Evolutionary conservation across 2,329 filamentous ascomycete genomes (phyloP), one percentile per base, ranked within the genome.

Genomic region (Whalleya microplaca): DNA sequence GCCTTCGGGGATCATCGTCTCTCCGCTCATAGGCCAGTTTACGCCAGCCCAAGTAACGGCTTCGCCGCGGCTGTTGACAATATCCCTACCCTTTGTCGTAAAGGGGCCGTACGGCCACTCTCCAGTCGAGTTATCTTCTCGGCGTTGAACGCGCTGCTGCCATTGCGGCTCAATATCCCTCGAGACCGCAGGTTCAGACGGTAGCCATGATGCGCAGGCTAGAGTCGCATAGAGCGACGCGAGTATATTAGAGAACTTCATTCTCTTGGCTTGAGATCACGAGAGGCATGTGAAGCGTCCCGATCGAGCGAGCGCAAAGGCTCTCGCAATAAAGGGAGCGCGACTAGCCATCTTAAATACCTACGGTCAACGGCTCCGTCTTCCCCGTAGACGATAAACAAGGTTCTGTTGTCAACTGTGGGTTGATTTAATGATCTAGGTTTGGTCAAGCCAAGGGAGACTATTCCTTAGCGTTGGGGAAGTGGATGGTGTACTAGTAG

Each of bases 1-100:
- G 9, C 81, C 82, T 65, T 84, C 82, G 0, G 81, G 81, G 1
- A 84, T 73, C 81, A 84, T 84, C 2, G 79, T 77, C 52, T 83
- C 81, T 21, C 69, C 68, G 40, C 66, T 75, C 67, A 75, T 69
- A 5, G 72, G 69, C 73, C 72, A 72, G 51, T 73, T 73, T 4
- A 73, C 68, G 5, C 74, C 70, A 1, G 73, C 73, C 69, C 71
- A 75, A 18, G 69, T 73, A 7, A 76, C 51, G 5, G 67, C 66
- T 1, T 75, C 72, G 21, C 71, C 72, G 2, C 70, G 69, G 29
- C 64, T 64, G 55, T 77, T 72, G 45, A 77, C 65, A 41, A 76
- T 70, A 57, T 76, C 70, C 43, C 74, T 64, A 1, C 73, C 74
- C 20, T 67, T 62, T 0, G 74, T 77, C 45, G 60, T 72, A 48